Evolutionary conservation across 306 rosid species (phyloP).

Genomic region (Myrica gale): DNA sequence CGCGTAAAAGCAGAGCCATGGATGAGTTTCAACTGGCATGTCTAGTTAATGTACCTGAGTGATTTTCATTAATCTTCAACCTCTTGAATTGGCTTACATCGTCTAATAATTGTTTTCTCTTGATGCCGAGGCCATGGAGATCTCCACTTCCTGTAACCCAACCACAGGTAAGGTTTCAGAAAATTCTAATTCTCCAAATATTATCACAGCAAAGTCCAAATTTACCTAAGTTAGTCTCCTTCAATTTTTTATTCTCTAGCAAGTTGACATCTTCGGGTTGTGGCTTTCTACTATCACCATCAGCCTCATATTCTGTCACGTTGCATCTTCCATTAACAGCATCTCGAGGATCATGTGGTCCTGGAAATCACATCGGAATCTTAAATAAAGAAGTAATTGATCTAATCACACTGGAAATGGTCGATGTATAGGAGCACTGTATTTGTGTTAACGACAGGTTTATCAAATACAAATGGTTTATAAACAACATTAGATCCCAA

Average conservation of each 20-base stretch:
- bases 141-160: slow-evolving; percentile 19
- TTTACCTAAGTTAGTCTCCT: slow-evolving; percentile 44
- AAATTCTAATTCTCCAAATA: background rate
- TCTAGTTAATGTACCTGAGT: slow-evolving; percentile 39
- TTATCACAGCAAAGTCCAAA: background rate
- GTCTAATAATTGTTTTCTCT: slow-evolving; percentile 58
- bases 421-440: background rate
- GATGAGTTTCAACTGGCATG: background rate
- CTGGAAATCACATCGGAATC: slow-evolving; percentile 35
- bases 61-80: slow-evolving; percentile 57
- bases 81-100: slow-evolving; percentile 55
- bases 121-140: slow-evolving; percentile 39
- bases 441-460: background rate
- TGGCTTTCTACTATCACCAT: slow-evolving; percentile 17
- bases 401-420: background rate
- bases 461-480: too few species aligned
- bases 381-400: background rate
- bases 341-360: slow-evolving; percentile 43
- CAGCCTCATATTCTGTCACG: slow-evolving; percentile 26
- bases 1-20: too few species aligned
- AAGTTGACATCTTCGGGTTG: slow-evolving; percentile 34
- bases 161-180: background rate
- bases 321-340: slow-evolving; percentile 27
- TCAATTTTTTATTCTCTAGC: slow-evolving; percentile 51
- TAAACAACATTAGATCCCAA: background rate